These are phyloP conservation scores for Herpetomonas muscarum DNA, from an alignment of 208 protist species.

Conservation along the genomic window DNA sequence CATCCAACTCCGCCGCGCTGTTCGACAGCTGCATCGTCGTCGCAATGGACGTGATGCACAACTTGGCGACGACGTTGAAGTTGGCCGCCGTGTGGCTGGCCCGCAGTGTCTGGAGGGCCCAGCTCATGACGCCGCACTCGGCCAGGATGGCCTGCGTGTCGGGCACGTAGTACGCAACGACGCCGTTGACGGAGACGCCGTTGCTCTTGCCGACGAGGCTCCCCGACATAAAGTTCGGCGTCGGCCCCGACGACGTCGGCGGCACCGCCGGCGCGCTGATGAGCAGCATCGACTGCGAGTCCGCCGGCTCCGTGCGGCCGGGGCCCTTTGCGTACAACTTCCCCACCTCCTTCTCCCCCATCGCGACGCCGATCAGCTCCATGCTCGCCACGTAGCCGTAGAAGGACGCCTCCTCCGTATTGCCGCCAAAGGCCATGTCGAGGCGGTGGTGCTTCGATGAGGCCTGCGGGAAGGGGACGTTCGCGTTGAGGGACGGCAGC, in stretches of 20 bases:
- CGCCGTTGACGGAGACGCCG: slow-evolving; percentile 40
- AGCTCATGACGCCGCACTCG: slow-evolving; percentile 32
- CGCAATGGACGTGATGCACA: slow-evolving; percentile 63
- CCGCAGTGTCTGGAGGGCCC: slow-evolving; percentile 23
- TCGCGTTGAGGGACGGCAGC: slow-evolving; percentile 17
- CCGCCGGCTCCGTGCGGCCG: slow-evolving; percentile 9
- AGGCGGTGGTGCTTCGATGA: slow-evolving; percentile 36
- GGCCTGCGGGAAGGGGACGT: slow-evolving; percentile 57
- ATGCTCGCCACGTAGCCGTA: slow-evolving; percentile 66
- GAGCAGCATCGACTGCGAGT: slow-evolving; percentile 14
- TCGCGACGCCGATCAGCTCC: slow-evolving; percentile 49
- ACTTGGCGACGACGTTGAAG: slow-evolving; percentile 44
- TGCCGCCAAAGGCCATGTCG: slow-evolving; percentile 59
- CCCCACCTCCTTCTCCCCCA: slow-evolving; percentile 60
- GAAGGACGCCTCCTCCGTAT: slow-evolving; percentile 42
- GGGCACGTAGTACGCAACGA: slow-evolving; percentile 22
- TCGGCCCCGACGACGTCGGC: slow-evolving; percentile 3
- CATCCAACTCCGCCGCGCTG: slow-evolving; percentile 41
- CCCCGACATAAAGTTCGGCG: slow-evolving; percentile 15
- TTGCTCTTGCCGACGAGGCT: slow-evolving; percentile 22
- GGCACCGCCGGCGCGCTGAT: slow-evolving; percentile 14
- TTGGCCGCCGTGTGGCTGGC: slow-evolving; percentile 9
- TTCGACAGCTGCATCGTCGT: slow-evolving; percentile 57
- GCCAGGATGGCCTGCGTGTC: slow-evolving; percentile 32
- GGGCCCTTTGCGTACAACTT: slow-evolving; percentile 50